Percentiles rank a stretch among this genome's conserved stretches.
Evolutionary conservation across 23 red algal genomes (phyloP).

Genomic region (Gracilaria vermiculophylla): DNA sequence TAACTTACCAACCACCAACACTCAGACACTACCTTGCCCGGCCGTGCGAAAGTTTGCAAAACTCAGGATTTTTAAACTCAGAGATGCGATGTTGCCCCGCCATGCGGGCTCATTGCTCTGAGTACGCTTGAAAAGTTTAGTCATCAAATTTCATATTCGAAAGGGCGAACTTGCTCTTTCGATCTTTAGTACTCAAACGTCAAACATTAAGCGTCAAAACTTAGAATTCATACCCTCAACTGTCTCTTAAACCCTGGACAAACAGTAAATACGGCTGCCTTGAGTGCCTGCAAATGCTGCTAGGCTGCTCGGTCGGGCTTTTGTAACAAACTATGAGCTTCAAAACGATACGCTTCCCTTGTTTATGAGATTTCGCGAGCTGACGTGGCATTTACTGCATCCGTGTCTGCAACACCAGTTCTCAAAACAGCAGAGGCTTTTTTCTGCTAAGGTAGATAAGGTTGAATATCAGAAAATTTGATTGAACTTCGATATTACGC

Average conservation of each 20-base stretch:
- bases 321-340: background rate
- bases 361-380: too few relatives aligned
- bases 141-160: background rate
- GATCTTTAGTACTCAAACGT: background rate
- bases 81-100: background rate
- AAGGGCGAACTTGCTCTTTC: background rate
- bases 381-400: too few relatives aligned
- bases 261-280: constrained; percentile 20
- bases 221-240: background rate
- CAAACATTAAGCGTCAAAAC: background rate
- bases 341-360: background rate
- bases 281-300: constrained; percentile 10
- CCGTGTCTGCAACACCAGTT: too few relatives aligned
- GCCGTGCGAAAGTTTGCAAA: constrained; percentile 25
- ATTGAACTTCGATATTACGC: too few relatives aligned
- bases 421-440: background rate
- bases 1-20: background rate
- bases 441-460: too few relatives aligned
- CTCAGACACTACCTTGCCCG: background rate
- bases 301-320: constrained; percentile 28
- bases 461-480: too few relatives aligned
- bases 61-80: background rate
- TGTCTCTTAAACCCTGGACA: constrained; percentile 11
- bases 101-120: background rate
- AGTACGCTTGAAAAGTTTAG: background rate